Conservation (phyloP, 306 rosid genomes). For the Prunus dulcis region DNA sequence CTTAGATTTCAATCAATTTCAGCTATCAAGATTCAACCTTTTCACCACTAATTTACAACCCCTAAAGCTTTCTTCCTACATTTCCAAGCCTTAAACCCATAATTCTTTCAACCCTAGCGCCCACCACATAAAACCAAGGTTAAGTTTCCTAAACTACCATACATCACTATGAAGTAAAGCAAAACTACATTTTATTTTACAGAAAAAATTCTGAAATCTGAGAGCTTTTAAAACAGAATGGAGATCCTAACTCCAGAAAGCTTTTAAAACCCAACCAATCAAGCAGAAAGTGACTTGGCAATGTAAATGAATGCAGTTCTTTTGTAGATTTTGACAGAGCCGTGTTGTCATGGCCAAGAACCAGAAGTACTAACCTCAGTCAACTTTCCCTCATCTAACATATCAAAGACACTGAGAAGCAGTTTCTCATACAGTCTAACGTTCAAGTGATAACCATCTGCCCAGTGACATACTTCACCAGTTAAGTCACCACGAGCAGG, state of each 20-base stretch:
- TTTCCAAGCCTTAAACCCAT: not conserved
- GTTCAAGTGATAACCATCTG: slow-evolving; percentile 90
- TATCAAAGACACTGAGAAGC: slow-evolving; percentile 89
- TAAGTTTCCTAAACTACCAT: not conserved
- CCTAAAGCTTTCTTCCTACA: not conserved
- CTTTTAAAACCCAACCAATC: slow-evolving; percentile 1
- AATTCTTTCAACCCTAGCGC: not conserved
- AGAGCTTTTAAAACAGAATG: not conserved
- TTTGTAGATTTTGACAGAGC: slow-evolving; percentile 13
- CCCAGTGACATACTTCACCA: slow-evolving; percentile 99
- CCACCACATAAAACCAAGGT: not conserved
- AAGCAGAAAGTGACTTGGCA: slow-evolving; percentile 1
- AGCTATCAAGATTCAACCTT: not conserved
- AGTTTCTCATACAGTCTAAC: slow-evolving; percentile 91
- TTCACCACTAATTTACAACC: not conserved
- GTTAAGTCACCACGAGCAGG: slow-evolving; percentile 98
- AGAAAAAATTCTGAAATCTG: not conserved
- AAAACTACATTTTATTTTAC: not conserved
- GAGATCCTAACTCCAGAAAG: slow-evolving; percentile 1
- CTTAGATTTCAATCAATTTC: not conserved
- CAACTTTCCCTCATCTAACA: slow-evolving; percentile 93
- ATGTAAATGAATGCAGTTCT: slow-evolving; percentile 11
- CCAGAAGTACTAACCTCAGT: slow-evolving; percentile 73
- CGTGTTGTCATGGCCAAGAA: slow-evolving; percentile 16
- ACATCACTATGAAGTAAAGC: not conserved